Conservation (phyloP, 257 asterid genomes). For the Solanum chilense region DNA sequence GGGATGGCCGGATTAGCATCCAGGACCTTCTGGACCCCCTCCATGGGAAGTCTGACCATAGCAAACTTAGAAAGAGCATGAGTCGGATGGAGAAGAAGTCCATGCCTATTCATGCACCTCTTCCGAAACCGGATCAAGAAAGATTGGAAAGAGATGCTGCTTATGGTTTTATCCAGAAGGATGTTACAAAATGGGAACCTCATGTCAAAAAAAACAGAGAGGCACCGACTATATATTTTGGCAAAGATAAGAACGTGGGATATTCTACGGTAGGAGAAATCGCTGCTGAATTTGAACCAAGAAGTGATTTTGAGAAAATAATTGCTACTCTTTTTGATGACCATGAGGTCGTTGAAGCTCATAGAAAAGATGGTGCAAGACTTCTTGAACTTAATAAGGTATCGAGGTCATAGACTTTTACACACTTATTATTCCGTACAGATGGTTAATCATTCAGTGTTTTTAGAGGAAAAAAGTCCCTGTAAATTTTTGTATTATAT, state of each 20-base stretch:
- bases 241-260: slow-evolving; percentile 49
- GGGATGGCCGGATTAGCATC: slow-evolving; percentile 56
- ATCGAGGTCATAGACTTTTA: neutral
- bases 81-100: slow-evolving; percentile 42
- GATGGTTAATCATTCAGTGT: neutral
- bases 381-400: slow-evolving; percentile 94
- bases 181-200: slow-evolving; percentile 77
- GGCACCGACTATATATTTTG: slow-evolving; percentile 77
- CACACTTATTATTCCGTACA: neutral
- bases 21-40: slow-evolving; percentile 69
- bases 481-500: neutral
- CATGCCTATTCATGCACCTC: slow-evolving; percentile 49
- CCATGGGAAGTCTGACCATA: slow-evolving; percentile 42
- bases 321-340: slow-evolving; percentile 60
- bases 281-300: slow-evolving; percentile 84
- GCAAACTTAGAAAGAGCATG: slow-evolving; percentile 42
- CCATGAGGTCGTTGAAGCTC: slow-evolving; percentile 72
- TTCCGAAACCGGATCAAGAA: slow-evolving; percentile 55
- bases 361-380: slow-evolving; percentile 76
- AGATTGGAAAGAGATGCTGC: slow-evolving; percentile 60
- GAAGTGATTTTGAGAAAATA: slow-evolving; percentile 82
- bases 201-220: slow-evolving; percentile 79
- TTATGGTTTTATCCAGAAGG: slow-evolving; percentile 45
- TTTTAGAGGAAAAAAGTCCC: neutral
- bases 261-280: slow-evolving; percentile 84